Conservation (phyloP, 2,329 filamentous ascomycete species). For the Neurospora sp. region DNA sequence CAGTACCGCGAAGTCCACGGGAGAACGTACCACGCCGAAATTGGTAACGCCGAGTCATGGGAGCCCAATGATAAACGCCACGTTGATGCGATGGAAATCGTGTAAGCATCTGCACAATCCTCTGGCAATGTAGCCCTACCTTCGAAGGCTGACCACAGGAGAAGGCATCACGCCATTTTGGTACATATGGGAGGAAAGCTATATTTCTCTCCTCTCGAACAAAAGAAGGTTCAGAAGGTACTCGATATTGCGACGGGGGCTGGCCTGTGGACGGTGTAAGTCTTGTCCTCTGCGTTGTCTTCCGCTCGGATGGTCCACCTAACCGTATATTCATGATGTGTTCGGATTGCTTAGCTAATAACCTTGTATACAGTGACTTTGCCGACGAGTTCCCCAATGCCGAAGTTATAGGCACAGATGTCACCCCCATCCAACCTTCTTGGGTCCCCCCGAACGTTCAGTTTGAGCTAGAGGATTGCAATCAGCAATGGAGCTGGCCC, state of each 20-base stretch:
- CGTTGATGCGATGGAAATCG: not conserved
- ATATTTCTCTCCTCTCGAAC: not conserved
- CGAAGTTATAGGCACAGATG: too few species aligned
- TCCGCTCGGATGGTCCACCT: too few species aligned
- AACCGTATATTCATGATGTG: too few species aligned
- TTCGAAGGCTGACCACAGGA: not conserved
- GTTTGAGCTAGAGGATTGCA: too few species aligned
- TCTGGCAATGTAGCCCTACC: not conserved
- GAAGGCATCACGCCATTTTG: not conserved
- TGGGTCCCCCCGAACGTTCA: too few species aligned
- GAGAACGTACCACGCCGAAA: constrained; percentile 7
- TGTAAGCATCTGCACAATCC: not conserved
- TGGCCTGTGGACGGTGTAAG: not conserved
- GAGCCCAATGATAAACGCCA: constrained; percentile 8
- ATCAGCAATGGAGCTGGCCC: too few species aligned
- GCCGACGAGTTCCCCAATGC: too few species aligned
- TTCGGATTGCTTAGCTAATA: too few species aligned
- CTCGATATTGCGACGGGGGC: constrained; percentile 6
- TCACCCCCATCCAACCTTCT: too few species aligned
- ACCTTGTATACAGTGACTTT: too few species aligned
- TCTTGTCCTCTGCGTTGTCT: not conserved
- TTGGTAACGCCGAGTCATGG: constrained; percentile 5
- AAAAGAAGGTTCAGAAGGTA: not conserved
- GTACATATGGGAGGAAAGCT: not conserved
- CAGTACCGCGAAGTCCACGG: constrained; percentile 4